These are phyloP conservation scores for Nemania abortiva DNA, from an alignment of 2,329 filamentous ascomycete species.

Conservation along the genomic window DNA sequence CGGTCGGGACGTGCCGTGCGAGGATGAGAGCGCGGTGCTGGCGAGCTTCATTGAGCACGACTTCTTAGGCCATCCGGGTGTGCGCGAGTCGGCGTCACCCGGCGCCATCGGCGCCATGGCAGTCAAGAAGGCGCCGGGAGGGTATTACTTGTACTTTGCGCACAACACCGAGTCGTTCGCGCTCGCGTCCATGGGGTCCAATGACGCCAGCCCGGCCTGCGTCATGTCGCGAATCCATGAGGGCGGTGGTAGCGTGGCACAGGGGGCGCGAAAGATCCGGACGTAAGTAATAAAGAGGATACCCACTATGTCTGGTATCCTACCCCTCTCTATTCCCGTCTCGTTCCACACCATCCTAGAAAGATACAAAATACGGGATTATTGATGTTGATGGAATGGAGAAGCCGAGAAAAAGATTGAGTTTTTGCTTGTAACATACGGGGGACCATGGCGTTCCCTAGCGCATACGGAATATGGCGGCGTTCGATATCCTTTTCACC, in stretches of 20 bases:
- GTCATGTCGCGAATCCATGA: conserved; percentile 84
- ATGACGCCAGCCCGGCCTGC: conserved; percentile 79
- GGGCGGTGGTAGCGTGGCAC: conserved; percentile 63
- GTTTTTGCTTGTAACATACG: not conserved
- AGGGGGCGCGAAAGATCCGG: conserved; percentile 65
- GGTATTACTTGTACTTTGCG: conserved; percentile 89
- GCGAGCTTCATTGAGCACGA: conserved; percentile 84
- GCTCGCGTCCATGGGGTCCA: conserved; percentile 86
- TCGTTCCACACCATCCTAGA: not conserved
- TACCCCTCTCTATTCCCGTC: not conserved
- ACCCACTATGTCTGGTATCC: no score
- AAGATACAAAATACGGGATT: not conserved
- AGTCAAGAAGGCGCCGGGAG: conserved; percentile 83
- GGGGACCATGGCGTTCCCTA: not conserved
- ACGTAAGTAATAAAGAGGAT: no score
- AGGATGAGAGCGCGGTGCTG: conserved; percentile 82
- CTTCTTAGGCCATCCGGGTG: conserved; percentile 92
- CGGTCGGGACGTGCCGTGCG: conserved; percentile 73
- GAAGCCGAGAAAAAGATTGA: not conserved
- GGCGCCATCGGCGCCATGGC: conserved; percentile 91
- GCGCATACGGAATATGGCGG: not conserved
- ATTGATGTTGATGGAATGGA: not conserved
- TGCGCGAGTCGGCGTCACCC: conserved; percentile 81
- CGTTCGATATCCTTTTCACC: conserved; percentile 3
- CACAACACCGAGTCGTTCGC: conserved; percentile 95